Evolutionary conservation across 805 yeast genomes (phyloP).

Genomic region (Starmerella asiatica): DNA sequence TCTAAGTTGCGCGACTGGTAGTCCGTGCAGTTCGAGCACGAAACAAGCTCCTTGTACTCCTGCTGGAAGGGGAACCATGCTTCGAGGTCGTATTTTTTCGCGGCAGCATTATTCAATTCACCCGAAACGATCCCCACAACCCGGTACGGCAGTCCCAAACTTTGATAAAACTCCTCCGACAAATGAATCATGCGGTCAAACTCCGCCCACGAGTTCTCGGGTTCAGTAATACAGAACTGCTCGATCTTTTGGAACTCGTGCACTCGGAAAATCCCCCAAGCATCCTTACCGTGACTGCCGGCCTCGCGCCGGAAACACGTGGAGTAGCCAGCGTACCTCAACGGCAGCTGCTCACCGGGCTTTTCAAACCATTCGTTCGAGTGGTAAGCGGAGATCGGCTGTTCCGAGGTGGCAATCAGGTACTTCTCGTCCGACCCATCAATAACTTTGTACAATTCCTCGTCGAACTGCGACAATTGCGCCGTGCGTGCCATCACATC

Average conservation of each 20-base stretch:
- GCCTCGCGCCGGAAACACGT: constrained; percentile 99
- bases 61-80: constrained; percentile 99
- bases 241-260: constrained; percentile 98
- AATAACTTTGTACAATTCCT: constrained; percentile 89
- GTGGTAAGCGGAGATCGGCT: constrained; percentile 96
- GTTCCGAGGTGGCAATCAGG: constrained; percentile 96
- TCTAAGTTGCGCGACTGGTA: constrained; percentile 97
- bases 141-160: constrained; percentile 86
- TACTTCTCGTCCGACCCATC: constrained; percentile 98
- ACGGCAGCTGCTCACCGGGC: constrained; percentile 91
- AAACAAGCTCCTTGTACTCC: constrained; percentile 95
- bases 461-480: constrained; percentile 94
- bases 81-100: constrained; percentile 95
- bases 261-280: constrained; percentile 99
- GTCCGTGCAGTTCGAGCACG: constrained; percentile 98
- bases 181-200: constrained; percentile 87
- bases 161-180: constrained; percentile 86
- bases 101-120: constrained; percentile 97
- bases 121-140: constrained; percentile 97
- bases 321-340: constrained; percentile 94
- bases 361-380: constrained; percentile 96
- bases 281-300: constrained; percentile 97
- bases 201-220: constrained; percentile 96
- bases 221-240: constrained; percentile 91
- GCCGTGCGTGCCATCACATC: constrained; percentile 99